A percentile compares a stretch with the other conserved stretches of the same genome.
Conservation (phyloP, 164 flowering plant genomes). For the Santalum album region DNA sequence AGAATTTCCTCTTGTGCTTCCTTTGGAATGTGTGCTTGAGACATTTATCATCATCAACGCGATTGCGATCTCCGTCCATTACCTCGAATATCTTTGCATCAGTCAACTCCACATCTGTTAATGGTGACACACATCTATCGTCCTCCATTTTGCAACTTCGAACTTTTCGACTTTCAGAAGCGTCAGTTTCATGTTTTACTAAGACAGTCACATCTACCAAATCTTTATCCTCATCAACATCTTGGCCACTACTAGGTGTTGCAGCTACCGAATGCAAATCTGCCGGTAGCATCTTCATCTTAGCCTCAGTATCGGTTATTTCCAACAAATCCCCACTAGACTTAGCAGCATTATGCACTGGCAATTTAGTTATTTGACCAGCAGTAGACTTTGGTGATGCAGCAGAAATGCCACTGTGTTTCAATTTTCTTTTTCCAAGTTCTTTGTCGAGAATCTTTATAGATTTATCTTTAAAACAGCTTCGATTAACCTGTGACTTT, state of each 20-base stretch:
- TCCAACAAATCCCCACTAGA: constrained; percentile 1
- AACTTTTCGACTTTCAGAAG: constrained; percentile 1
- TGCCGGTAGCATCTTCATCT: constrained; percentile 11
- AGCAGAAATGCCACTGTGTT: neutral
- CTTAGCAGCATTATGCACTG: neutral
- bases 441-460: neutral
- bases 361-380: neutral
- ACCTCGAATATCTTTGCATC: constrained; percentile 6
- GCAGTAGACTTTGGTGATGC: neutral
- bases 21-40: constrained; percentile 35
- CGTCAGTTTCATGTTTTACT: constrained; percentile 5
- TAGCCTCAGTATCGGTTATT: constrained; percentile 5
- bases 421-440: neutral
- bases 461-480: neutral
- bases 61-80: constrained; percentile 9
- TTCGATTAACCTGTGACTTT: neutral
- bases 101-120: neutral
- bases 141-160: neutral
- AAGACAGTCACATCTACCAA: constrained; percentile 2
- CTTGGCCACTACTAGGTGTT: neutral
- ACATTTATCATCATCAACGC: constrained; percentile 11
- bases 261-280: constrained; percentile 10
- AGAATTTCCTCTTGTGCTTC: constrained; percentile 31
- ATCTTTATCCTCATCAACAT: constrained; percentile 1
- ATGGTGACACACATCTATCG: too few species aligned